These are phyloP conservation scores for Rickenella mellea DNA, from an alignment of 768 basidiomycete genomes.

Conservation along the genomic window DNA sequence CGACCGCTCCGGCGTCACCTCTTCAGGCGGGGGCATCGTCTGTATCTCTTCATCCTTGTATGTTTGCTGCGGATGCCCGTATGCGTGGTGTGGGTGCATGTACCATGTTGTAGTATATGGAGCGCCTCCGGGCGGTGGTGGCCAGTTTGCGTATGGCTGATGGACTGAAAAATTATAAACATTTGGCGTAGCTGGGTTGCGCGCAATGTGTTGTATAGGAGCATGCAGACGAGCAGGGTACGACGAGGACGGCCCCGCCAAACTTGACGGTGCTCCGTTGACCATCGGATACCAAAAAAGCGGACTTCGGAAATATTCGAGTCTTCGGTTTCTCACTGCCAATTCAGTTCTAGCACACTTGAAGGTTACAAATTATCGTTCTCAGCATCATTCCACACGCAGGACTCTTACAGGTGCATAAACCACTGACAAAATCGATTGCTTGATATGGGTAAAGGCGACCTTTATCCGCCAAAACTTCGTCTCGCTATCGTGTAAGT, in stretches of 20 bases:
- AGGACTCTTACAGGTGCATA: too few species aligned
- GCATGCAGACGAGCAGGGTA: slow-evolving; percentile 3
- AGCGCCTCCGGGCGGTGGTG: slow-evolving; percentile 13
- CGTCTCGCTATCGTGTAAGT: too few species aligned
- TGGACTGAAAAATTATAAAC: slow-evolving; percentile 7
- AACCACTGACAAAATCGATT: too few species aligned
- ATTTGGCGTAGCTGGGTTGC: not conserved
- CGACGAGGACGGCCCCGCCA: slow-evolving; percentile 27
- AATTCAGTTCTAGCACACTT: not conserved
- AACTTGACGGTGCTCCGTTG: slow-evolving; percentile 30
- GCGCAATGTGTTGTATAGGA: slow-evolving; percentile 6
- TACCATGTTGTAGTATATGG: slow-evolving; percentile 14
- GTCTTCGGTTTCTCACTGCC: too few species aligned
- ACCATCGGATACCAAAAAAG: too few species aligned
- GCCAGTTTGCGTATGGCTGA: slow-evolving; percentile 10
- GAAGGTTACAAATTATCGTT: not conserved
- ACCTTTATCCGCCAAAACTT: too few species aligned
- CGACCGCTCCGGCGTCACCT: slow-evolving; percentile 6
- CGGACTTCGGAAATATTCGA: too few species aligned
- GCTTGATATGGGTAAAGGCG: too few species aligned
- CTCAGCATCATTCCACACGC: too few species aligned
- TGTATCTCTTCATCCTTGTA: not conserved
- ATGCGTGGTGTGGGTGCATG: slow-evolving; percentile 8
- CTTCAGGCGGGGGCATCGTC: slow-evolving; percentile 3
- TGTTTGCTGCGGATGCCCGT: slow-evolving; percentile 2